A percentile compares a stretch with the other conserved stretches of the same genome.
Conservation (phyloP, 2,329 filamentous ascomycete genomes). For the Chaetomium globosum region DNA sequence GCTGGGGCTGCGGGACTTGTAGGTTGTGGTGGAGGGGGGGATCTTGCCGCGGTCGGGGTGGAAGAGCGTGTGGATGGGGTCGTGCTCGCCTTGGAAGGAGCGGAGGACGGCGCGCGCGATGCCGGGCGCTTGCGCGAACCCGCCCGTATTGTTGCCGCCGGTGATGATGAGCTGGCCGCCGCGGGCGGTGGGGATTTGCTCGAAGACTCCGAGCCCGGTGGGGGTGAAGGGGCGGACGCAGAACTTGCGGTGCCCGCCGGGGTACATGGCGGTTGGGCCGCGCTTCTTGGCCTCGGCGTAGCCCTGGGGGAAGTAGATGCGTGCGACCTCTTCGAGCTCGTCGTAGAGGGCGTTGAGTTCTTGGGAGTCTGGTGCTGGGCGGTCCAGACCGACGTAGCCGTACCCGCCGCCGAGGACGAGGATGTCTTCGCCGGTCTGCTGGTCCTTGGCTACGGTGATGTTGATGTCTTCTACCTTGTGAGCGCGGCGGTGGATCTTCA, state of each 20-base stretch:
- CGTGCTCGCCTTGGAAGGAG: constrained; percentile 3
- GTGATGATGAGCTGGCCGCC: constrained; percentile 11
- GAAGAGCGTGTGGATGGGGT: constrained; percentile 10
- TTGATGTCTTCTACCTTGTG: constrained; percentile 14
- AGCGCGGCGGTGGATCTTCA: constrained; percentile 12
- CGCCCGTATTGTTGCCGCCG: constrained; percentile 13
- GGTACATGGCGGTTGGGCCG: not conserved
- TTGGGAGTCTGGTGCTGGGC: not conserved
- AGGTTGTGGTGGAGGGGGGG: not conserved
- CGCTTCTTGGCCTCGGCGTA: constrained; percentile 1
- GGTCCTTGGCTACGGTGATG: constrained; percentile 15
- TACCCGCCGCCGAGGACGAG: constrained; percentile 10
- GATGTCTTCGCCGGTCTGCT: constrained; percentile 8
- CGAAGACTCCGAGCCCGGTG: constrained; percentile 2
- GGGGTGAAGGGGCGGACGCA: constrained; percentile 12
- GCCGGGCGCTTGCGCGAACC: not conserved
- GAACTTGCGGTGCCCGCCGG: constrained; percentile 8
- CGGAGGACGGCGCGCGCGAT: constrained; percentile 3
- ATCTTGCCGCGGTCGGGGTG: constrained; percentile 12
- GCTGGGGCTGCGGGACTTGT: constrained; percentile 5
- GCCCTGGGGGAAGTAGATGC: constrained; percentile 6
- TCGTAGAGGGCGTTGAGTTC: constrained; percentile 3
- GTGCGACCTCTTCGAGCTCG: constrained; percentile 6
- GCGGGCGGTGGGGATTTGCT: not conserved
- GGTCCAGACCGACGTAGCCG: constrained; percentile 8